Evolutionary conservation across 2,329 filamentous ascomycete species (phyloP), one percentile per base, ranked within the genome.

Genomic region (Clarireedia paspali): DNA sequence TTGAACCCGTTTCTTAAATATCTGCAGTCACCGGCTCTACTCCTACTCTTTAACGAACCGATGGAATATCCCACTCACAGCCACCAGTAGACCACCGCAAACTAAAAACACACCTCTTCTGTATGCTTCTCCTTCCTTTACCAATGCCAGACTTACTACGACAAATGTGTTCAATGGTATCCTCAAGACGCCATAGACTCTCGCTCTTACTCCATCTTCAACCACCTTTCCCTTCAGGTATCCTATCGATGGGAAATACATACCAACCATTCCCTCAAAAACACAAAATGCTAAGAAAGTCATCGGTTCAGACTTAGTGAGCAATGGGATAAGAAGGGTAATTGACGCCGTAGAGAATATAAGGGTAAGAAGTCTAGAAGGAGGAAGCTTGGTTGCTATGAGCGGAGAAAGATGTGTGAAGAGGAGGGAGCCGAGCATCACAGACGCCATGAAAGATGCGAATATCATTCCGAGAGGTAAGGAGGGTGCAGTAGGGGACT

Each of bases 101-200:
- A 57, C 55, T 48, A 69, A 60, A 42, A 70, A 70, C 0, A 70
- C 66, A 24, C 50, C 49, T 48, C 69, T 65, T 24, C 68, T 56
- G 58, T 69, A 69, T 39, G 46, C 64, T 36, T 63, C 62, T 4
- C 74, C 75, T 60, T 77, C 77, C 57, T 71, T 67, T 5, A 75
- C 75, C 40, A 77, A 64, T 17, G 71, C 69, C 50, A 82, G 64
- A 12, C 77, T 75, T 5, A 74, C 68, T 9, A 81, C 74, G 1
- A 83, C 78, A 62, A 82, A 81, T 15, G 78, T 59, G 63, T 84
- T 84, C 59, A 85, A 68, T 10, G 82, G 81, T 14, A 84, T 72
- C 30, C 82, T 74, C 64, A 84, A 70, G 52, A 82, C 70, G 15
- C 77, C 77, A 64, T 84, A 84, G 15, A 83, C 73, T 45, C 74